Conservation (phyloP, 768 basidiomycete genomes). For the Fomitopsis serialis region DNA sequence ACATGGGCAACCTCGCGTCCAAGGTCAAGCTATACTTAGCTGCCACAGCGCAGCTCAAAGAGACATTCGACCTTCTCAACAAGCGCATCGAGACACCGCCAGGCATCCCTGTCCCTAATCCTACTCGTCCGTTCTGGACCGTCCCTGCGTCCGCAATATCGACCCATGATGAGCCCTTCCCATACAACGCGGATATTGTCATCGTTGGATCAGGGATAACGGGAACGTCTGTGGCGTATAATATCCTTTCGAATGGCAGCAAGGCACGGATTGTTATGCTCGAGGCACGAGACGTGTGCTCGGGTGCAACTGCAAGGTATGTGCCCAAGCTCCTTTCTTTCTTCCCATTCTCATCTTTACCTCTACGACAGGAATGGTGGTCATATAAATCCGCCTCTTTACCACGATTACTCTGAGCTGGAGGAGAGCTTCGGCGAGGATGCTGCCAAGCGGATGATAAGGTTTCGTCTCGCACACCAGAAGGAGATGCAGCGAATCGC, state of each 20-base stretch:
- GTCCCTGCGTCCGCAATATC: conserved; percentile 46
- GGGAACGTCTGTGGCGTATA: conserved; percentile 54
- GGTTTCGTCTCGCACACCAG: conserved; percentile 59
- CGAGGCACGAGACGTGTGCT: conserved; percentile 75
- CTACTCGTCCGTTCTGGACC: conserved; percentile 62
- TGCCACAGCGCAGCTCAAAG: conserved; percentile 12
- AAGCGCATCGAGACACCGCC: conserved; percentile 37
- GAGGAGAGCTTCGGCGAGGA: conserved; percentile 40
- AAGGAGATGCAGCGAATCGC: conserved; percentile 42
- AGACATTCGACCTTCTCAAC: conserved; percentile 22
- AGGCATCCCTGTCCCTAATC: conserved; percentile 49
- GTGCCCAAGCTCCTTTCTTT: conserved; percentile 1
- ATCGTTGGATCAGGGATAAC: conserved; percentile 79
- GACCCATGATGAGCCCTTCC: conserved; percentile 24
- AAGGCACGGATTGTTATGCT: conserved; percentile 58
- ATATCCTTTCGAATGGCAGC: conserved; percentile 36
- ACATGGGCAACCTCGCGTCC: conserved; percentile 19
- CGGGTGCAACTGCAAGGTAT: conserved; percentile 71
- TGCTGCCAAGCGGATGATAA: conserved; percentile 46
- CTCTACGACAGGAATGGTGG: conserved; percentile 54
- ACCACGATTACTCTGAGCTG: conserved; percentile 49
- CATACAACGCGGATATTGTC: conserved; percentile 56
- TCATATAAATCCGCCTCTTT: conserved; percentile 56
- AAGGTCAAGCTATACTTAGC: conserved; percentile 17
- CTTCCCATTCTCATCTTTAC: not conserved